Base-by-base conservation (phyloP, 1,284 basidiomycete genomes). In the Ceratobasidium theobromae region DNA sequence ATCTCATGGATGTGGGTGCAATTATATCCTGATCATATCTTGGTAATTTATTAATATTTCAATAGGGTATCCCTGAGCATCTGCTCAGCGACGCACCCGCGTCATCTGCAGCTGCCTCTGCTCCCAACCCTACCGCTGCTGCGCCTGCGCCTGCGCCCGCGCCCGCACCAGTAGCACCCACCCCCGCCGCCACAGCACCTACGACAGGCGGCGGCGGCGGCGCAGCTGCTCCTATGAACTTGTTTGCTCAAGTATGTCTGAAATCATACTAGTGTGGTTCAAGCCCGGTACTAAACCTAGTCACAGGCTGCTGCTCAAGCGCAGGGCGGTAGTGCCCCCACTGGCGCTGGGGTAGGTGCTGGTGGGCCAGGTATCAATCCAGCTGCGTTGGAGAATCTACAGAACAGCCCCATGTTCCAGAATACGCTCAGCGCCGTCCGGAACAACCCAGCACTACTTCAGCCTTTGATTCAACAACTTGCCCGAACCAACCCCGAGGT, bases 391-490 rank as follows among this genome's bases (percentile, higher is more conserved):
- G 78, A 78, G 27, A 81, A 80, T 11, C 76, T 93, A 40, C 82
- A 81, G 68, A 81, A 84, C 73, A 81, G 81, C 68, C 84, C 86
- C 0, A 84, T 86, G 74, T 79, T 93, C 27, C 80, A 82, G 65
- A 85, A 87, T 69, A 76, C 95, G 58, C 87, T 89, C 35, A 79
- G 89, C 69, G 76, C 89, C 67, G 83, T 94, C 55, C 77, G 79
- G 62, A 80, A 88, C 71, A 94, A 97, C 75, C 95, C 95, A 0
- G 84, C 79, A 3, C 72, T 91, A 60, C 76, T 93, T 43, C 93
- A 94, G 74, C 85, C 87, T 0, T 72, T 96, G 53, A 80, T 97
- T 40, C 93, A 97, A 75, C 91, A 95, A 75, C 82, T 97, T 53
- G 87, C 86, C 0, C 74, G 77, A 12, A 77, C 79, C 54, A 93